Evolutionary conservation across 345 rosid species (phyloP).

Genomic region (Boechera stricta): DNA sequence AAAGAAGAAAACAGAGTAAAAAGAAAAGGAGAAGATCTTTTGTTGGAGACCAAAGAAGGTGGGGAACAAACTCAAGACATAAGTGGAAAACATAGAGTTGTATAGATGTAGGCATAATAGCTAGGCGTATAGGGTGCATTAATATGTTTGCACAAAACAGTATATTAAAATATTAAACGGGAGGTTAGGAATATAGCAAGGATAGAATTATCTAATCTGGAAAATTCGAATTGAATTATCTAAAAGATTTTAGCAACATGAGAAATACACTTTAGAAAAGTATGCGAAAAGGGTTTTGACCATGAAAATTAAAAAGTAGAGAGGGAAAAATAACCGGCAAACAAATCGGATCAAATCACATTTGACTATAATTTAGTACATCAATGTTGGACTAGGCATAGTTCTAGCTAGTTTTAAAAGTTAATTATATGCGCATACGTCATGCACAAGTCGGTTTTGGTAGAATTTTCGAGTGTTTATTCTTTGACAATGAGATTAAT

Average conservation of each 20-base stretch:
- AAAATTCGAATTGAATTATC: slow-evolving; percentile 15
- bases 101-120: slow-evolving; percentile 42
- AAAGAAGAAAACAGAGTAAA: slow-evolving; percentile 11
- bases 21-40: slow-evolving; percentile 41
- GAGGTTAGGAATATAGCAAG: slow-evolving; percentile 39
- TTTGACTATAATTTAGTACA: slow-evolving; percentile 43
- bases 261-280: slow-evolving; percentile 5
- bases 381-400: slow-evolving; percentile 41
- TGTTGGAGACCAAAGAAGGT: slow-evolving; percentile 52
- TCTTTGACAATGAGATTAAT: slow-evolving; percentile 16
- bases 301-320: slow-evolving; percentile 12
- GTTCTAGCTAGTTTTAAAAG: slow-evolving; percentile 20
- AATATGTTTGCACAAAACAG: slow-evolving; percentile 30
- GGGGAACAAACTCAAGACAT: slow-evolving; percentile 52
- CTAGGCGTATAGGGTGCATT: slow-evolving; percentile 40
- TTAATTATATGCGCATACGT: slow-evolving; percentile 34
- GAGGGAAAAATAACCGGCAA: slow-evolving; percentile 18
- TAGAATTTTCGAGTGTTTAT: slow-evolving; percentile 8
- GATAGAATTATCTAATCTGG: slow-evolving; percentile 28
- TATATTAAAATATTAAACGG: slow-evolving; percentile 15
- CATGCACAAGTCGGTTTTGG: slow-evolving; percentile 32
- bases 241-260: background rate
- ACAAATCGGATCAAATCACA: slow-evolving; percentile 49
- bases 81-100: slow-evolving; percentile 51
- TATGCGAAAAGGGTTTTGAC: slow-evolving; percentile 34